Evolutionary conservation across 169 alveolate species (phyloP).

Genomic region (Eimeria brunetti): DNA sequence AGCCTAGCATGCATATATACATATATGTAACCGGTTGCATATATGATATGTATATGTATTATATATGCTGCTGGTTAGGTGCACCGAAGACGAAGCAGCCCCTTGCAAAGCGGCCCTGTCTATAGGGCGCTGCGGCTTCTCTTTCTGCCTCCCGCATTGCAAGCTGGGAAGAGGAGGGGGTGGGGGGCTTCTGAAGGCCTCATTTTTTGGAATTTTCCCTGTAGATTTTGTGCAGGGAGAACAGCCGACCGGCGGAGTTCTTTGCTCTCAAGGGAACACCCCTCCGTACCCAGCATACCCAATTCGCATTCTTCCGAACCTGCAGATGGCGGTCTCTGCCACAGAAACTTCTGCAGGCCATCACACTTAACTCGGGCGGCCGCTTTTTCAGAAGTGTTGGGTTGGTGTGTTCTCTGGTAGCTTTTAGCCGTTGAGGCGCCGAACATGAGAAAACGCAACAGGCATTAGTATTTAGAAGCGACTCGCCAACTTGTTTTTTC

Average conservation of each 20-base stretch:
- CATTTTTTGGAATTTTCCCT: conserved; percentile 21
- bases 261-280: not conserved
- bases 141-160: not conserved
- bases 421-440: not conserved
- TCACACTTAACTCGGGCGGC: not conserved
- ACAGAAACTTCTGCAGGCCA: not conserved
- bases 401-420: not conserved
- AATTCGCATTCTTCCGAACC: not conserved
- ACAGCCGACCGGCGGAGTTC: not conserved
- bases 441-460: not conserved
- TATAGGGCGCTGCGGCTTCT: not conserved
- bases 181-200: not conserved
- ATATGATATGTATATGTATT: no score
- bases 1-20: not conserved
- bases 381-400: not conserved
- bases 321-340: not conserved
- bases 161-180: not conserved
- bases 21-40: no score
- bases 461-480: not conserved
- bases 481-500: not conserved
- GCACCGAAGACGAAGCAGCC: not conserved
- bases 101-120: not conserved
- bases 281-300: not conserved
- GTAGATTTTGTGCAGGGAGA: not conserved
- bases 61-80: not conserved